A percentile compares a stretch with the other conserved stretches of the same genome.
These are phyloP conservation scores for Gnomoniopsis smithogilvyi DNA, from an alignment of 2,329 filamentous ascomycete genomes.

Conservation along the genomic window DNA sequence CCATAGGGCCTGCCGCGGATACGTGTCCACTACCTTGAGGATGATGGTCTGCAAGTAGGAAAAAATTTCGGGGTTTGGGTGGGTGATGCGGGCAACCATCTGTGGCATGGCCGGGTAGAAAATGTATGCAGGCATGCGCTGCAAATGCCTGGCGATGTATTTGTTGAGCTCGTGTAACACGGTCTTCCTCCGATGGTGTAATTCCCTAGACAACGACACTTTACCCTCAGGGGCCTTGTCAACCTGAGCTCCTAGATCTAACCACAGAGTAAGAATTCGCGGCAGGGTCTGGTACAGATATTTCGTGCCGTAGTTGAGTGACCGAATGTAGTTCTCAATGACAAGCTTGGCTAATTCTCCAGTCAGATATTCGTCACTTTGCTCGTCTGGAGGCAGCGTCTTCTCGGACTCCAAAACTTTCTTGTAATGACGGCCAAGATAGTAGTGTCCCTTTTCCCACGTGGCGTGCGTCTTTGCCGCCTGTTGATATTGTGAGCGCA, in stretches of 20 bases:
- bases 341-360: slow-evolving; percentile 86
- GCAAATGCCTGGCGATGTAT: slow-evolving; percentile 76
- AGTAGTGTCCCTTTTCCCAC: slow-evolving; percentile 98
- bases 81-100: slow-evolving; percentile 92
- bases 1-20: slow-evolving; percentile 92
- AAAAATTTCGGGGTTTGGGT: slow-evolving; percentile 76
- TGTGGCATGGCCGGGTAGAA: slow-evolving; percentile 85
- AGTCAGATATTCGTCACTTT: slow-evolving; percentile 70
- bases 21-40: slow-evolving; percentile 76
- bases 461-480: slow-evolving; percentile 67
- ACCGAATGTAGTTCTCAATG: slow-evolving; percentile 89
- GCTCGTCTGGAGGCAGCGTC: slow-evolving; percentile 69
- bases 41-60: slow-evolving; percentile 76
- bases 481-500: slow-evolving; percentile 79
- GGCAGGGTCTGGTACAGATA: slow-evolving; percentile 95
- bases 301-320: slow-evolving; percentile 84
- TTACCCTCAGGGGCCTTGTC: slow-evolving; percentile 59
- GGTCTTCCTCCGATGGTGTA: slow-evolving; percentile 55
- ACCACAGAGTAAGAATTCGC: slow-evolving; percentile 87
- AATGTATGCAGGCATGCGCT: slow-evolving; percentile 68
- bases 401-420: slow-evolving; percentile 92
- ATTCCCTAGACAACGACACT: slow-evolving; percentile 48
- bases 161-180: slow-evolving; percentile 68
- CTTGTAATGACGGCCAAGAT: slow-evolving; percentile 94
- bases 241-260: slow-evolving; percentile 80